Evolutionary conservation across 208 protist species (phyloP).

Genomic region (Leishmania major): DNA sequence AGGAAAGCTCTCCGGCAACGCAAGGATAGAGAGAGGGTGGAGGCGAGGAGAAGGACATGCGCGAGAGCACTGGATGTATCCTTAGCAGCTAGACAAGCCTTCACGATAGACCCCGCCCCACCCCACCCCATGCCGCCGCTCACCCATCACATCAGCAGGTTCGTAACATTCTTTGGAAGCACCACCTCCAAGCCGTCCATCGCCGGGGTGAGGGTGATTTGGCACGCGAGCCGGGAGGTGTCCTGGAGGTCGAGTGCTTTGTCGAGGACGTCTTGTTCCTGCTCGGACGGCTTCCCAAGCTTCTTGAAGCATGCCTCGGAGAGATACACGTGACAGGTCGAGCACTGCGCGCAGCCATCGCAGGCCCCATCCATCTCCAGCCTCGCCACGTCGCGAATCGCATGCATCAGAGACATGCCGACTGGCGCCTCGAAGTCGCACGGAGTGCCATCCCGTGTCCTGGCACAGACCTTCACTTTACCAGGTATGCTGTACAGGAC

Average conservation of each 20-base stretch:
- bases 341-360: conserved; percentile 93
- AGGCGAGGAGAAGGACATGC: background rate
- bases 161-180: conserved; percentile 58
- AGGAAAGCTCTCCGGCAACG: background rate
- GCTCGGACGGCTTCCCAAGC: conserved; percentile 69
- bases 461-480: conserved; percentile 53
- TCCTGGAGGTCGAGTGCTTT: conserved; percentile 58
- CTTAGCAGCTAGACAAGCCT: background rate
- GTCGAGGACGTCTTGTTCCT: conserved; percentile 87
- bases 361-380: conserved; percentile 95
- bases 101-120: background rate
- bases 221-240: conserved; percentile 79
- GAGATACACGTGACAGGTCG: conserved; percentile 95
- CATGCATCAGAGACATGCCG: conserved; percentile 87
- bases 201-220: conserved; percentile 62
- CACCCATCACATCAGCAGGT: conserved; percentile 35
- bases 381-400: conserved; percentile 88
- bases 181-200: conserved; percentile 61
- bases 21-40: background rate
- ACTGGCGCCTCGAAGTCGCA: conserved; percentile 44
- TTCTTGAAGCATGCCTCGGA: conserved; percentile 79
- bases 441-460: conserved; percentile 34
- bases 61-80: background rate
- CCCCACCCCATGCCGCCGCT: background rate
- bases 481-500: conserved; percentile 36